These are phyloP conservation scores for Chaetoceros tenuissimus DNA, from an alignment of 108 stramenopile species.

Conservation along the genomic window DNA sequence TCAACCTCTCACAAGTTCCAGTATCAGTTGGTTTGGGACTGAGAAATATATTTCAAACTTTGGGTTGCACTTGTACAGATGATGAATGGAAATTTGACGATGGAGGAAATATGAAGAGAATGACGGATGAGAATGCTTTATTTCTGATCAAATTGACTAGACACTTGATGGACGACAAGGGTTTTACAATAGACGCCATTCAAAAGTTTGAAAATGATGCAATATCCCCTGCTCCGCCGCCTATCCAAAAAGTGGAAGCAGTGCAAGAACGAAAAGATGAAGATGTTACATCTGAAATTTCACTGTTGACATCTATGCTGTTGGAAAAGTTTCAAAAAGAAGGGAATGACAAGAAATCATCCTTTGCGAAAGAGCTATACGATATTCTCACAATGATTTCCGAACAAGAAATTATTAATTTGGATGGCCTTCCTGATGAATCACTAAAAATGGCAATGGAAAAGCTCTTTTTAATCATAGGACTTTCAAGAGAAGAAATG, in stretches of 20 bases:
- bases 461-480: conserved; percentile 46
- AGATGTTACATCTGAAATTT: neutral
- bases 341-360: neutral
- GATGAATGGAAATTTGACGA: conserved; percentile 27
- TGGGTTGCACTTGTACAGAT: neutral
- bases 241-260: neutral
- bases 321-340: conserved; percentile 6
- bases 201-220: conserved; percentile 21
- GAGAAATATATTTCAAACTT: conserved; percentile 8
- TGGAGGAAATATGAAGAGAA: conserved; percentile 6
- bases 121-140: conserved; percentile 24
- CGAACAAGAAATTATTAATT: conserved; percentile 53
- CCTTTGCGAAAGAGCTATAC: conserved; percentile 40
- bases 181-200: conserved; percentile 50
- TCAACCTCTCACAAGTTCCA: conserved; percentile 33
- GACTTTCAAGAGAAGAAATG: conserved; percentile 62
- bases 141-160: conserved; percentile 32
- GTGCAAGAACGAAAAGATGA: conserved; percentile 7
- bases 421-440: conserved; percentile 66
- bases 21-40: conserved; percentile 9
- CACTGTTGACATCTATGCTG: neutral
- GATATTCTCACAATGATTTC: conserved; percentile 49
- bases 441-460: conserved; percentile 43
- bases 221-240: conserved; percentile 6
- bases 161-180: conserved; percentile 53